phyloP scores from a whole-genome alignment of 129 eudicot species.

The Helichrysum umbraculigerum region DNA sequence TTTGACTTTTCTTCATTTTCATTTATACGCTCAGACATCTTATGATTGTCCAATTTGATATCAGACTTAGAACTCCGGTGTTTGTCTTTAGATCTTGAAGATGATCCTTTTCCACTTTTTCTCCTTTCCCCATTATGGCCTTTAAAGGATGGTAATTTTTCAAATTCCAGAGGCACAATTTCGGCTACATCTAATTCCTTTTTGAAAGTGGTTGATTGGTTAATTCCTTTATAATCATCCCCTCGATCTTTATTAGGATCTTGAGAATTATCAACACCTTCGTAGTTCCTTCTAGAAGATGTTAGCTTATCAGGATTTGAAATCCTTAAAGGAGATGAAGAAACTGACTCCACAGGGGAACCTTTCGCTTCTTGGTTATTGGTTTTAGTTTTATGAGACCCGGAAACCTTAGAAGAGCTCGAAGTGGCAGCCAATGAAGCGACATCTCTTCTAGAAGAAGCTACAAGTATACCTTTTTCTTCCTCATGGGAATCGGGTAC shows the following conservation, averaged over 20 bases:
- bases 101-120: conserved; percentile 57
- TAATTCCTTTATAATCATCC: conserved; percentile 41
- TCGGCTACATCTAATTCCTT: conserved; percentile 43
- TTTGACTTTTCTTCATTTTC: conserved; percentile 48
- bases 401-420: conserved; percentile 96
- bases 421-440: conserved; percentile 77
- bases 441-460: conserved; percentile 51
- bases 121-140: conserved; percentile 36
- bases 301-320: conserved; percentile 50
- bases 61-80: conserved; percentile 51
- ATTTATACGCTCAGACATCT: conserved; percentile 35
- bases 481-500: conserved; percentile 62
- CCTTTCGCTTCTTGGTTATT: conserved; percentile 62
- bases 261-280: conserved; percentile 38
- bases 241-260: conserved; percentile 52
- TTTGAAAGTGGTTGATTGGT: conserved; percentile 32
- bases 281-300: conserved; percentile 37
- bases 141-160: conserved; percentile 29
- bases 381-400: conserved; percentile 67
- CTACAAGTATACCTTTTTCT: conserved; percentile 41
- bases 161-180: conserved; percentile 35
- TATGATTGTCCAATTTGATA: conserved; percentile 41
- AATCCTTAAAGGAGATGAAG: conserved; percentile 82
- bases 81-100: conserved; percentile 70
- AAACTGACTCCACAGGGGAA: conserved; percentile 96